Evolutionary conservation across 1,284 basidiomycete species (phyloP), one percentile per base, ranked within the genome.

Genomic region (Termitomyces sp.): DNA sequence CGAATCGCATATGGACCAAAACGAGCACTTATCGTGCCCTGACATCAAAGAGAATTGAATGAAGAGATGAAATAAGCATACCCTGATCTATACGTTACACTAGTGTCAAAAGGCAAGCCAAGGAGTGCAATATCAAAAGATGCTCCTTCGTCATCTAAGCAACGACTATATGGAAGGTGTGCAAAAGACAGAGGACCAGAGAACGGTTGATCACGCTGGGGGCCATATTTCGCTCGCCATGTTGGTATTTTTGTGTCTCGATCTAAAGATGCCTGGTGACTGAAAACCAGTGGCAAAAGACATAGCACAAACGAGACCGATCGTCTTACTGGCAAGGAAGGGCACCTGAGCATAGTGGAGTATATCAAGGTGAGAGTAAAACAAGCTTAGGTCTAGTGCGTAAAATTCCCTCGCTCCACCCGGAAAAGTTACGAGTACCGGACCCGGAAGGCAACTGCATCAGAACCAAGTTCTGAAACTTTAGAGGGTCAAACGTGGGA

Each of bases 1-100:
- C 90, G 83, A 62, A 92, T 92, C 5, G 86, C 90, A 63, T 80
- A 81, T 1, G 90, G 90, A 9, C 90, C 90, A 72, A 92, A 92
- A 2, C 90, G 81, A 26, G 90, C 90, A n/a, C 75, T 78, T 12
- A 36, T 31, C 10, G 21, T 15, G 15, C 42, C 26, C 17, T 26
- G 15, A 15, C 7, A 45, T 43, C 10, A 46, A 28, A 19, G n/a
- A 24, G 9, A n/a, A 44, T 12, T 8, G 2, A 4, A 10, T 33
- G 30, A 5, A 15, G 13, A 26, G n/a, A 28, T 31, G 6, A 24
- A n/a, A 17, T 5, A 7, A 39, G 54, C 60, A 31, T 60, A 73
- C 56, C 86, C 88, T 50, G 86, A 80, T 55, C 89, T 73, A 63
- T 88, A 90, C 1, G 77, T 77, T 15, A 86, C 84, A 1, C 75